These are phyloP conservation scores for Shiraia sp. DNA, from an alignment of 2,329 filamentous ascomycete genomes.

Conservation along the genomic window DNA sequence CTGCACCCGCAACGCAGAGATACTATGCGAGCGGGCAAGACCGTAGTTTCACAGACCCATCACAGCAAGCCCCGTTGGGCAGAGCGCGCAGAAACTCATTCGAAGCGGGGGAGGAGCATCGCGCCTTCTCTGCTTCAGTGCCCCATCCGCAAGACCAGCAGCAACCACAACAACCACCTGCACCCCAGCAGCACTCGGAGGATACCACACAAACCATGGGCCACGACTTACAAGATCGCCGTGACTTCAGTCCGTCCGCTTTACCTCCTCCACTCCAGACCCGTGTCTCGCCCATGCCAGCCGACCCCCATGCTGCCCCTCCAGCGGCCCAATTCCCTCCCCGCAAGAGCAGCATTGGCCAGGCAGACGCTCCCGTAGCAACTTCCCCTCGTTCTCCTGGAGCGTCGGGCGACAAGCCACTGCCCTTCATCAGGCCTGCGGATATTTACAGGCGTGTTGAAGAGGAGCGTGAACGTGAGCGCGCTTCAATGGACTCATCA, in stretches of 20 bases:
- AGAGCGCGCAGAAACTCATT: slow-evolving; percentile 55
- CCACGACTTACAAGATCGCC: slow-evolving; percentile 44
- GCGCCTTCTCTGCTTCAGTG: slow-evolving; percentile 51
- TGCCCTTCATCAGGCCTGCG: slow-evolving; percentile 71
- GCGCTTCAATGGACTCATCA: slow-evolving; percentile 61
- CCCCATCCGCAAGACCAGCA: slow-evolving; percentile 23
- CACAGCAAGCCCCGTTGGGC: slow-evolving; percentile 29
- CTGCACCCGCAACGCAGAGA: slow-evolving; percentile 45
- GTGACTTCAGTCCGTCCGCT: slow-evolving; percentile 59
- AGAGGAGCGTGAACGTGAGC: slow-evolving; percentile 64
- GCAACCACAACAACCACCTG: slow-evolving; percentile 15
- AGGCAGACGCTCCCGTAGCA: slow-evolving; percentile 33
- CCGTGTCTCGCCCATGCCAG: slow-evolving; percentile 46
- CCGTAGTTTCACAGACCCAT: slow-evolving; percentile 49
- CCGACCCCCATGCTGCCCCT: slow-evolving; percentile 31
- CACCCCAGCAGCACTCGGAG: slow-evolving; percentile 28
- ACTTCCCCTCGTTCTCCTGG: slow-evolving; percentile 32
- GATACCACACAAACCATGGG: slow-evolving; percentile 35
- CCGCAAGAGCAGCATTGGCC: slow-evolving; percentile 65
- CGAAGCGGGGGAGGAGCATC: slow-evolving; percentile 57
- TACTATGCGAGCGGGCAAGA: slow-evolving; percentile 45
- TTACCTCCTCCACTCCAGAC: slow-evolving; percentile 55
- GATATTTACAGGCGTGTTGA: slow-evolving; percentile 77
- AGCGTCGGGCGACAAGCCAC: slow-evolving; percentile 53
- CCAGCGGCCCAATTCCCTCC: slow-evolving; percentile 56